A percentile compares a stretch with the other conserved stretches of the same genome.
Conservation (phyloP, 169 alveolate species). For the Perkinsus chesapeaki region DNA sequence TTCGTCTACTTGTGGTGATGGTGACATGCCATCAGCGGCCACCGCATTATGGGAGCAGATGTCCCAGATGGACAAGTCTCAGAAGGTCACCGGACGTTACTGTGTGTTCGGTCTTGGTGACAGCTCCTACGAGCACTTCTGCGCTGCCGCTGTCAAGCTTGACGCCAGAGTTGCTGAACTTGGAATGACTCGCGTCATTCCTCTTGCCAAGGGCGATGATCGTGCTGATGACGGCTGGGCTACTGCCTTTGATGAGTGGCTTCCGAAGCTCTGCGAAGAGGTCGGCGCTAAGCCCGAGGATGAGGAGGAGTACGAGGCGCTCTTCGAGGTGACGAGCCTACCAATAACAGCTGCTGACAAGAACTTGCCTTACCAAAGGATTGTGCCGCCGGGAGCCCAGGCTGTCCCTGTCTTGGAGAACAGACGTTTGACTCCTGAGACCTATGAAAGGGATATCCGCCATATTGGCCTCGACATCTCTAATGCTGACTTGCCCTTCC, state of each 20-base stretch:
- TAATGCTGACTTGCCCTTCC: background rate
- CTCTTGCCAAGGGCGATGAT: slow-evolving; percentile 39
- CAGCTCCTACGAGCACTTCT: slow-evolving; percentile 41
- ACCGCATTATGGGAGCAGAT: background rate
- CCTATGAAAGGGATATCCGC: slow-evolving; percentile 29
- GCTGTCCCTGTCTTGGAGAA: slow-evolving; percentile 18
- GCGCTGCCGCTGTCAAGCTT: slow-evolving; percentile 43
- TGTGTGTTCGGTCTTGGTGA: slow-evolving; percentile 47
- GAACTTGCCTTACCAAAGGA: slow-evolving; percentile 23
- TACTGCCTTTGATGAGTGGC: slow-evolving; percentile 41
- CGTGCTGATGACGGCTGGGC: slow-evolving; percentile 40
- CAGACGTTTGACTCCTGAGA: slow-evolving; percentile 24
- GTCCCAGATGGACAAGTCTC: background rate
- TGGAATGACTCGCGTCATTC: slow-evolving; percentile 42
- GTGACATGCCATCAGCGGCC: slow-evolving; percentile 9
- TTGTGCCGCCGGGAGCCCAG: slow-evolving; percentile 30
- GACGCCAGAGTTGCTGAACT: slow-evolving; percentile 35
- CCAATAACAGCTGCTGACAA: slow-evolving; percentile 13
- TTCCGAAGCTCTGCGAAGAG: slow-evolving; percentile 28
- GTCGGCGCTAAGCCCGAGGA: slow-evolving; percentile 24
- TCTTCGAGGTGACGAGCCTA: background rate
- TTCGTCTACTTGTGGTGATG: background rate
- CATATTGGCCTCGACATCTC: slow-evolving; percentile 24
- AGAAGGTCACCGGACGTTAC: background rate
- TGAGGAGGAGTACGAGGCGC: slow-evolving; percentile 8